A percentile compares a stretch with the other conserved stretches of the same genome.
These are phyloP conservation scores for Gremmenia infestans DNA, from an alignment of 2,329 filamentous ascomycete genomes.

Conservation along the genomic window DNA sequence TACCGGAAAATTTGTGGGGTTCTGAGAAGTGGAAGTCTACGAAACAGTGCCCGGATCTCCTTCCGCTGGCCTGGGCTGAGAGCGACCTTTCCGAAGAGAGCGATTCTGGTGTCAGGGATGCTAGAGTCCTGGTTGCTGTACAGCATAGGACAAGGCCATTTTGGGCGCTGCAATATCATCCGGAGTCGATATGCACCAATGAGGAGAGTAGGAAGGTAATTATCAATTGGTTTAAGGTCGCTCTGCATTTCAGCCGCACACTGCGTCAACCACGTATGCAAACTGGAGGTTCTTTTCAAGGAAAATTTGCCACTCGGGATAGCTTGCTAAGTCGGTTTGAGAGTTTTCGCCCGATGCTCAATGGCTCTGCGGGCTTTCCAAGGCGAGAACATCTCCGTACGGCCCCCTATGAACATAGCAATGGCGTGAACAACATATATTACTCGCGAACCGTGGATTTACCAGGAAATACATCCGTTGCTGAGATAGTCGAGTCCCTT, in stretches of 20 bases:
- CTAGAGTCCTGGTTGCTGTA: constrained; percentile 54
- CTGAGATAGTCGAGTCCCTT: constrained; percentile 47
- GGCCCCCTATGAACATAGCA: neutral
- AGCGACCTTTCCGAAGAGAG: constrained; percentile 19
- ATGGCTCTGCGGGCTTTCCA: constrained; percentile 4
- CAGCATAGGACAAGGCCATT: constrained; percentile 55
- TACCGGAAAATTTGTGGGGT: constrained; percentile 19
- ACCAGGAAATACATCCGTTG: constrained; percentile 43
- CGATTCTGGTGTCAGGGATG: constrained; percentile 27
- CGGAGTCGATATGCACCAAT: constrained; percentile 65
- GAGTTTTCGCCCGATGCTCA: constrained; percentile 1
- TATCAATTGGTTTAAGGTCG: constrained; percentile 56
- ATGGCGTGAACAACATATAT: constrained; percentile 31
- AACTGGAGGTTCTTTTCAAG: constrained; percentile 12
- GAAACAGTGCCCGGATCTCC: constrained; percentile 19
- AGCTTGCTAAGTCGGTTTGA: constrained; percentile 26
- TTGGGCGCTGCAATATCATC: constrained; percentile 67
- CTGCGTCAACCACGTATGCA: constrained; percentile 5
- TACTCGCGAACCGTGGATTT: constrained; percentile 40
- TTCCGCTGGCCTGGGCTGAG: constrained; percentile 33
- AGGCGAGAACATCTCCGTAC: neutral
- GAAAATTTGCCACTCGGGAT: constrained; percentile 20
- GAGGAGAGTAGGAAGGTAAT: constrained; percentile 49
- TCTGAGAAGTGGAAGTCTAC: constrained; percentile 21
- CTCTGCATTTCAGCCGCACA: constrained; percentile 40